Evolutionary conservation across 805 yeast genomes (phyloP).

Genomic region (Nakazawaea ambrosiae): DNA sequence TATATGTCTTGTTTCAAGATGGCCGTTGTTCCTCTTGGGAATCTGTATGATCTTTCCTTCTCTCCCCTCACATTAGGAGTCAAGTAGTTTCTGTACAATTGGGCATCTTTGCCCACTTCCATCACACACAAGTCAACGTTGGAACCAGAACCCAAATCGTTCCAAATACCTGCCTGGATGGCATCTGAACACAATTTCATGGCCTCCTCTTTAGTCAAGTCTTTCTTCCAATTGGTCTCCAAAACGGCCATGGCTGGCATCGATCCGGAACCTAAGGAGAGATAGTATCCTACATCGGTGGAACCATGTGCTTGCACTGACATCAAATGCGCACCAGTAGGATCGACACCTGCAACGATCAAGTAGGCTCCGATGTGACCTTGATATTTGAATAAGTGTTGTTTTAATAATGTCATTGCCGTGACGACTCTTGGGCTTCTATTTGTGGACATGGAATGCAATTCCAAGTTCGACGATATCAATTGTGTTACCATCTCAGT

Average conservation of each 20-base stretch:
- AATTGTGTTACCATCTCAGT: slow-evolving; percentile 96
- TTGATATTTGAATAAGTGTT: slow-evolving; percentile 93
- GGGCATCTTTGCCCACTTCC: slow-evolving; percentile 89
- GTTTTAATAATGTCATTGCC: slow-evolving; percentile 87
- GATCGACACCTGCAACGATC: slow-evolving; percentile 97
- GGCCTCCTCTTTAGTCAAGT: slow-evolving; percentile 82
- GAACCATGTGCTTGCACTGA: slow-evolving; percentile 98
- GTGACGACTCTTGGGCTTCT: slow-evolving; percentile 92
- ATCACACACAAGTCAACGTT: slow-evolving; percentile 96
- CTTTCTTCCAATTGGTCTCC: slow-evolving; percentile 81
- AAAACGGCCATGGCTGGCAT: slow-evolving; percentile 98
- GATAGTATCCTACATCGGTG: slow-evolving; percentile 91
- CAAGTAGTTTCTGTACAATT: slow-evolving; percentile 74
- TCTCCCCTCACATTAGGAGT: slow-evolving; percentile 84
- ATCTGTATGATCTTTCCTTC: slow-evolving; percentile 79
- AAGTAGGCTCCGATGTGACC: slow-evolving; percentile 96
- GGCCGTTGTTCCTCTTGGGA: slow-evolving; percentile 91
- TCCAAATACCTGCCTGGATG: slow-evolving; percentile 97
- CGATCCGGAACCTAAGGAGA: slow-evolving; percentile 93
- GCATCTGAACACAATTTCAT: slow-evolving; percentile 86
- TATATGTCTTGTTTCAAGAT: slow-evolving; percentile 63
- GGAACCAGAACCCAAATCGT: slow-evolving; percentile 97
- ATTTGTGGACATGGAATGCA: slow-evolving; percentile 77
- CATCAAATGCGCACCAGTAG: slow-evolving; percentile 90
- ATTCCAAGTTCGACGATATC: slow-evolving; percentile 83